Base-by-base conservation (phyloP, 495 filamentous ascomycete species). In the Letharia lupina region DNA sequence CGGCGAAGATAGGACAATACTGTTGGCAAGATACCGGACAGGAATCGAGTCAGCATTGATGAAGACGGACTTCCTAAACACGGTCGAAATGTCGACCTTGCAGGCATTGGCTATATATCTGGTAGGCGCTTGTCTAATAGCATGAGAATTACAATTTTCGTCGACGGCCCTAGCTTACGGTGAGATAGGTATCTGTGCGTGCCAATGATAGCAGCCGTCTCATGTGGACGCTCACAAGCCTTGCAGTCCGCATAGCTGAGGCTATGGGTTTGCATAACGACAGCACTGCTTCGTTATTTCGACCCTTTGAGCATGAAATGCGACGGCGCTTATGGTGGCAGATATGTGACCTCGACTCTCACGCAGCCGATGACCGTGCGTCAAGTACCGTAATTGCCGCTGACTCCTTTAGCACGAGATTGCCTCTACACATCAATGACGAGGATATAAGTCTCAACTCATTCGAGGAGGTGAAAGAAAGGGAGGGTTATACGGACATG, bases 321-420 rank as follows among this genome's bases (percentile, higher is more conserved):
- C 80, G 90, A 35, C 80, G 90, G 41, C 80, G 90, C 0, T 73
- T 92, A 8, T 93, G 90, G 85, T 91, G 89, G 84, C 85, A 89
- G 48, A 81, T 93, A 12, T 87, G 86, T 69, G 78, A 89, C 12
- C 74, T 93, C 20, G 91, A 93, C 68, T 77, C 85, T 8, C 80
- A 88, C 9, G 86, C 84, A 4, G 83, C 87, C 4, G 87, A 91
- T 71, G 90, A 92, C 65, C 84, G 89, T 68, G 89, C 87, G 6
- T 84, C 83, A 64, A 87, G 90, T 64, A 81, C 89, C 20, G 83
- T 80, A 13, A 83, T 91, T n/a, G 72, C 79, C 12, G 83, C 85
- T 35, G 70, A 77, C 50, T 75, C 79, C 5, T 91, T 84, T 65
- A 88, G 89, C 69, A 90, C 84, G 0, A 72, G 78, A 58, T 72